Evolutionary conservation across 2,329 filamentous ascomycete genomes (phyloP).

Genomic region (Aspergillus terreus): DNA sequence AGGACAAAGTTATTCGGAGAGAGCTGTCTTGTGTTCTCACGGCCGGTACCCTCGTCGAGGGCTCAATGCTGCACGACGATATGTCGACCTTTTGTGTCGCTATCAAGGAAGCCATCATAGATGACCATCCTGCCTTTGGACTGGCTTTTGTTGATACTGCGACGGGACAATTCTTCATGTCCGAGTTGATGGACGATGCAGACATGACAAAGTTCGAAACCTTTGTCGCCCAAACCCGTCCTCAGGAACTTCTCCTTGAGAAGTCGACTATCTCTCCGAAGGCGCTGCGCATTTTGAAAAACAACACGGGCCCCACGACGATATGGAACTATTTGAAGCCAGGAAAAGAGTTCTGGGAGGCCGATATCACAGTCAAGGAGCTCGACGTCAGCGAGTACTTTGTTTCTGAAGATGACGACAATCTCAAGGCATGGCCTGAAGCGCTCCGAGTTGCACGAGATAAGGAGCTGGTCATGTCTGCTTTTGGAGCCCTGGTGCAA

Average conservation of each 20-base stretch:
- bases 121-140: constrained; percentile 79
- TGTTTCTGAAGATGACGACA: constrained; percentile 52
- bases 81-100: constrained; percentile 96
- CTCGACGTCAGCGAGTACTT: constrained; percentile 80
- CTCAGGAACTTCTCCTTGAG: constrained; percentile 83
- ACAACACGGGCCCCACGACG: constrained; percentile 86
- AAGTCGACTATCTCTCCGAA: constrained; percentile 85
- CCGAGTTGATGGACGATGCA: constrained; percentile 84
- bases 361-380: constrained; percentile 76
- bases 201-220: constrained; percentile 98
- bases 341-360: constrained; percentile 84
- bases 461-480: constrained; percentile 83
- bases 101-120: constrained; percentile 73
- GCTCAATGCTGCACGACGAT: constrained; percentile 94
- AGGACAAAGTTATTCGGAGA: constrained; percentile 88
- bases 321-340: constrained; percentile 94
- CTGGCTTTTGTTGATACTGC: constrained; percentile 93
- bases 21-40: constrained; percentile 90
- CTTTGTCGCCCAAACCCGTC: constrained; percentile 85
- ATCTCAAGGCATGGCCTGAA: constrained; percentile 71
- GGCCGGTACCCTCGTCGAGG: constrained; percentile 87
- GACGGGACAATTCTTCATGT: constrained; percentile 91
- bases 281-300: constrained; percentile 88
- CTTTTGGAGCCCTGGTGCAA: constrained; percentile 81
- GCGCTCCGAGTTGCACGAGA: constrained; percentile 67